Evolutionary conservation across 805 yeast species (phyloP).

Genomic region (Pichia membranifaciens): DNA sequence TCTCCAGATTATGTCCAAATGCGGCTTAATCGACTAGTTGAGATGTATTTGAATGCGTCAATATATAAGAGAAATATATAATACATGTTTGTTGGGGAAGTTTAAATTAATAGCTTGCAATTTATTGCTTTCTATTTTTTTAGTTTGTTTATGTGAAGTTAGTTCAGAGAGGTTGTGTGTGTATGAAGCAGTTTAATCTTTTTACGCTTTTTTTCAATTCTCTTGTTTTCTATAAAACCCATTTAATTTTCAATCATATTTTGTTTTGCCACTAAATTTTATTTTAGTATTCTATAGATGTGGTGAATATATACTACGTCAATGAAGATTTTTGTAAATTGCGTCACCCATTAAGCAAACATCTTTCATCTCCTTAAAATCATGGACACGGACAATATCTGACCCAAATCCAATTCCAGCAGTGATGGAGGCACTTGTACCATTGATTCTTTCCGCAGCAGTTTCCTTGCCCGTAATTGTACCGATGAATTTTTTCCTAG

Average conservation of each 20-base stretch:
- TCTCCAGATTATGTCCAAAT: constrained; percentile 65
- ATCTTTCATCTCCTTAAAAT: constrained; percentile 54
- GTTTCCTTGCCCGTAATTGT: constrained; percentile 51
- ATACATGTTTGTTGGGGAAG: neutral
- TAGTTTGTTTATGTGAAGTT: neutral
- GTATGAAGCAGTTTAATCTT: constrained; percentile 6
- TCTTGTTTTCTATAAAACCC: constrained; percentile 5
- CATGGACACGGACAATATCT: constrained; percentile 86
- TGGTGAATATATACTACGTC: neutral
- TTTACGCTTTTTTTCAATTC: constrained; percentile 11
- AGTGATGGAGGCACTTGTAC: constrained; percentile 70
- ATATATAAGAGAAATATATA: neutral
- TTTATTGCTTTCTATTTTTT: neutral
- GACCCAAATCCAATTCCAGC: constrained; percentile 69
- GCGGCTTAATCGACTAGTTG: neutral
- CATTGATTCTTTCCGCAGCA: constrained; percentile 61
- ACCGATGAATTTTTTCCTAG: constrained; percentile 85
- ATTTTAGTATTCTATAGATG: too few species aligned
- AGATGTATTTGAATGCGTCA: too few species aligned
- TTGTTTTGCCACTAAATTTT: neutral
- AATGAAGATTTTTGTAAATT: constrained; percentile 39
- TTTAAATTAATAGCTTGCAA: neutral
- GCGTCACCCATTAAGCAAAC: constrained; percentile 67
- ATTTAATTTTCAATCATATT: constrained; percentile 1
- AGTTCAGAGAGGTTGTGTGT: constrained; percentile 6